Evolutionary conservation across 2,329 filamentous ascomycete genomes (phyloP), one percentile per base, ranked within the genome.

Genomic region (Verticillium dahliae): DNA sequence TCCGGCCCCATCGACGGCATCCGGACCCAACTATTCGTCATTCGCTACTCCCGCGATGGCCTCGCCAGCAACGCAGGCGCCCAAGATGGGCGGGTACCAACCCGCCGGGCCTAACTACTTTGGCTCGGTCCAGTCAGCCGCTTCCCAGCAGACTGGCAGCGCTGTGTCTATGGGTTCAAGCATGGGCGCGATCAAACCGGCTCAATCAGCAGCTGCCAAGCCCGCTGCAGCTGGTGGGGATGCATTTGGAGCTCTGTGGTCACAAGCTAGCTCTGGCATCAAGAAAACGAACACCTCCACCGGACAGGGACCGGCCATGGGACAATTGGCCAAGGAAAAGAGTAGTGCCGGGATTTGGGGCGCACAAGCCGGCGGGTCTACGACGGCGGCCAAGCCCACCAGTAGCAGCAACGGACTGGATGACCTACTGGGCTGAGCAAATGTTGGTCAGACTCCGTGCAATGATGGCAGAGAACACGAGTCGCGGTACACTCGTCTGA

Each of bases 271-370:
- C 65, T 83, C 83, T 11, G 87, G 88, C 56, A 84, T 92, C 66
- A 92, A 92, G 80, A 96, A 95, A 78, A 76, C 83, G 1, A 81
- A 76, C 63, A 83, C 87, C 2, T 80, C 83, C 13, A 80, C 79
- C 10, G 79, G 82, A 60, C 82, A 87, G 62, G 90, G 89, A 0
- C 88, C 92, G 59, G 93, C 93, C 61, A 84, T 99, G 77, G 93
- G 92, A 35, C 93, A 96, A 74, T 86, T 99, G 75, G 94, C 93
- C n/a, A 97, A 97, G 81, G 92, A 97, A 77, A 97, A 98, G 83
- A 95, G 92, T 62, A 92, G 88, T 69, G 92, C 93, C 15, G 92
- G 93, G 7, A 91, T 99, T 65, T 99, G 96, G 92, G 95, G 94
- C 18, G 85, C 90, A 0, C 82, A 89, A 15, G 81, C 86, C 57